phyloP scores from a whole-genome alignment of 345 rosid genomes.

The Lepidium sativum region DNA sequence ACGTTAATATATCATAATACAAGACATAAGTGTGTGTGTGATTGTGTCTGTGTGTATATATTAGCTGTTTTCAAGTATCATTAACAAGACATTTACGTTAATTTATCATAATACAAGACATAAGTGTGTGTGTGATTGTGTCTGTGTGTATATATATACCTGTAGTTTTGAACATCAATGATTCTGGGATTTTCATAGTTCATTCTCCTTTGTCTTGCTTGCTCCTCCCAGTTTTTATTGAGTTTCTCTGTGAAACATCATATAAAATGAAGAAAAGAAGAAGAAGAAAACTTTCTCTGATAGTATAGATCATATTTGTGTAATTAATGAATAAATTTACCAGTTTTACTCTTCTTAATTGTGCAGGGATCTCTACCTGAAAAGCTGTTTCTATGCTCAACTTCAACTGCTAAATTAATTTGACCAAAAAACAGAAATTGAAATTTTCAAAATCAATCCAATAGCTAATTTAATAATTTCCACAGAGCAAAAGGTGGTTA shows the following conservation, averaged over 20 bases:
- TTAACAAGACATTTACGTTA: not conserved
- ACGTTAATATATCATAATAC: not conserved
- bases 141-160: conserved; percentile 32
- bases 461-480: not conserved
- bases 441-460: conserved; percentile 2
- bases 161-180: conserved; percentile 90
- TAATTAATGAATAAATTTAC: conserved; percentile 24
- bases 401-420: conserved; percentile 46
- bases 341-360: conserved; percentile 84
- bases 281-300: not conserved
- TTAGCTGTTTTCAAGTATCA: conserved; percentile 43
- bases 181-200: conserved; percentile 89
- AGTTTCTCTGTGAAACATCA: conserved; percentile 56
- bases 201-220: conserved; percentile 62
- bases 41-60: no score
- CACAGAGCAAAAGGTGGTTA: not conserved
- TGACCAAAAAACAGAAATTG: not conserved
- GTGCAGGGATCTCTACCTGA: conserved; percentile 74
- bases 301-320: conserved; percentile 1
- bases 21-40: not conserved
- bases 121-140: not conserved
- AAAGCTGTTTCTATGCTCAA: conserved; percentile 62
- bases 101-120: not conserved
- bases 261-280: not conserved
- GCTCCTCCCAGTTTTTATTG: conserved; percentile 59